A percentile compares a stretch with the other conserved stretches of the same genome.
Conservation (phyloP, 495 filamentous ascomycete genomes). For the Aspergillus sclerotioniger region DNA sequence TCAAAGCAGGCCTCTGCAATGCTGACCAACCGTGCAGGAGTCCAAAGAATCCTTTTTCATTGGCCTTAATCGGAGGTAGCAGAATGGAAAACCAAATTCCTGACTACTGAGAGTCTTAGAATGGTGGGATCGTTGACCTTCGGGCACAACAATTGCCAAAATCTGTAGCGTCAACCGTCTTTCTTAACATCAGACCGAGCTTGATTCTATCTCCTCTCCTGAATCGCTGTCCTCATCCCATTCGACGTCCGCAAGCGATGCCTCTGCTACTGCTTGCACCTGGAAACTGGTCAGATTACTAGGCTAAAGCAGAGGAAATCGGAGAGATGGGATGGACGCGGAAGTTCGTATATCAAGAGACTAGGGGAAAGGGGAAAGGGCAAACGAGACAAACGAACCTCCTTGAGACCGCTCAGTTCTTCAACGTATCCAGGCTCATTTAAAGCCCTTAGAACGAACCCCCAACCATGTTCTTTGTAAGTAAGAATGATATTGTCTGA, state of each 20-base stretch:
- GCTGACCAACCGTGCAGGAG: constrained; percentile 57
- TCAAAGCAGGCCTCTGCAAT: background rate
- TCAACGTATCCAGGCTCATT: constrained; percentile 84
- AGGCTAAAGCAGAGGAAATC: background rate
- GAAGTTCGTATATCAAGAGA: no score
- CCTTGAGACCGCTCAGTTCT: constrained; percentile 84
- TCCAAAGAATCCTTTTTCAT: constrained; percentile 89
- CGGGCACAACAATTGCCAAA: background rate
- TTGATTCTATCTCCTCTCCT: constrained; percentile 35
- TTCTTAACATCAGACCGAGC: background rate
- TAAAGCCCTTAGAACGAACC: constrained; percentile 82
- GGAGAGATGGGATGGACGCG: background rate
- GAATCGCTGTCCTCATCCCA: constrained; percentile 58
- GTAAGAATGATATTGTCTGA: constrained; percentile 69
- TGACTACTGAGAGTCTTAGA: background rate
- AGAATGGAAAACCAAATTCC: constrained; percentile 8
- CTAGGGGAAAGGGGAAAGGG: background rate
- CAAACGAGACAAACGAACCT: constrained; percentile 51
- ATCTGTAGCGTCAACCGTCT: background rate
- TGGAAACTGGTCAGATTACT: constrained; percentile 31
- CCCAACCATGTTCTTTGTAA: constrained; percentile 76
- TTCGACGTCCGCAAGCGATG: constrained; percentile 57
- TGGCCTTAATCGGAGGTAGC: constrained; percentile 54
- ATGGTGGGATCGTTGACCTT: background rate
- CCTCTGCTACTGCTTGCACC: constrained; percentile 76